Base-by-base conservation (phyloP, 768 basidiomycete genomes). In the Lentinula guzmanii region DNA sequence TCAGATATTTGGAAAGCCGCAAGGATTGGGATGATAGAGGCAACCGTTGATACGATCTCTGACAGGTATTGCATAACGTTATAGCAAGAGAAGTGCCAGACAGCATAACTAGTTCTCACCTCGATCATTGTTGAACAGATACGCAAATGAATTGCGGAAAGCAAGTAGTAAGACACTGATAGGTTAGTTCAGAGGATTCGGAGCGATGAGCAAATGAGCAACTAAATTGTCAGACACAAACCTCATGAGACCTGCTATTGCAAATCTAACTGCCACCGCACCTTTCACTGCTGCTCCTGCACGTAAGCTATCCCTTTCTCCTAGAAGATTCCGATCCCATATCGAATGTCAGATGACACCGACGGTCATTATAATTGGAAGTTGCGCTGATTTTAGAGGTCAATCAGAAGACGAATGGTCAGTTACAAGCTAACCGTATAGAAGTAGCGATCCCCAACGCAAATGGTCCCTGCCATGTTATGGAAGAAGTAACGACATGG, bases 1-100 rank as follows among this genome's bases (percentile, higher is more conserved):
- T 99, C 96, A 61, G 95, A 89, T 3, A 96, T 84, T 72, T 97
- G 90, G 78, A 87, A 90, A 31, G 90, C 75, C 7, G 87, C 85
- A 4, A 96, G 85, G 7, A 91, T 76, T 0, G 91, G 91, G 15
- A 95, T 70, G 59, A 94, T 86, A 2, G 77, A 73, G 0, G 91
- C 86, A 11, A 92, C 87, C 6, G 87, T 72, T 1, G 61, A 52
- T 13, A 89, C 83, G 3, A 84, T 82, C 71, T 82, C 86, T 76
- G 71, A 28, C 28, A 28, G 28, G 28, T 52, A 7, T 5, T 24
- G 9, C 37, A 63, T 45, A 28, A 28, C 28, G 28, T 28, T 28
- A 28, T 28, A 28, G 3, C 28, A 28, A 28, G 51, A 28, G 3
- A 28, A 28, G 28, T 28, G 28, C 24, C 24, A 24, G 24, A 24